Evolutionary conservation across 768 basidiomycete species (phyloP).

Genomic region (Pleurotus eryngii): DNA sequence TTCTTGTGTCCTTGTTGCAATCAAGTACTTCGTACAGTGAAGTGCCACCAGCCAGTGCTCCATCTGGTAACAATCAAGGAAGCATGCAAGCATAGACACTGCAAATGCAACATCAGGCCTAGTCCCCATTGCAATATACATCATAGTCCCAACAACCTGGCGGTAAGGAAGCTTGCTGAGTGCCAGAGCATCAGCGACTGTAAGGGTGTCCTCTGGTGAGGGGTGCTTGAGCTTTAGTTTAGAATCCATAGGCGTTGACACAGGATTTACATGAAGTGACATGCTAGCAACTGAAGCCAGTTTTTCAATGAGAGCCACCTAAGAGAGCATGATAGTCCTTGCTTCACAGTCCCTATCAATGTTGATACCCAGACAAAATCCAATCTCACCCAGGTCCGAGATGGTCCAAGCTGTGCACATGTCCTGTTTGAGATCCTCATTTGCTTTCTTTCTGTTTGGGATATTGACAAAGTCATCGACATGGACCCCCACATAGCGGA

Average conservation of each 20-base stretch:
- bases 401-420: slow-evolving; percentile 27
- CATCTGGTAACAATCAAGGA: slow-evolving; percentile 18
- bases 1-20: neutral
- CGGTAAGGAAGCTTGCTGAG: neutral
- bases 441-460: slow-evolving; percentile 10
- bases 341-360: slow-evolving; percentile 22
- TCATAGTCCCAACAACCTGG: slow-evolving; percentile 14
- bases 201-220: too few relatives aligned
- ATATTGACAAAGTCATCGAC: slow-evolving; percentile 31
- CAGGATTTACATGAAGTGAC: slow-evolving; percentile 12
- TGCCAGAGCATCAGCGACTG: neutral
- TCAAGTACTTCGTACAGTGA: neutral
- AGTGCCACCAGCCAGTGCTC: neutral
- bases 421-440: slow-evolving; percentile 22
- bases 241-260: slow-evolving; percentile 22
- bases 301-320: slow-evolving; percentile 23
- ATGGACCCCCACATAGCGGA: too few relatives aligned
- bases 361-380: slow-evolving; percentile 32
- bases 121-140: slow-evolving; percentile 17
- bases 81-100: slow-evolving; percentile 23
- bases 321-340: slow-evolving; percentile 19
- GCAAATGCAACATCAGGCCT: slow-evolving; percentile 23
- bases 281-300: slow-evolving; percentile 16
- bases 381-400: slow-evolving; percentile 29
- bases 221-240: slow-evolving; percentile 9